A percentile compares a stretch with the other conserved stretches of the same genome.
Evolutionary conservation across 164 flowering plant species (phyloP).

Genomic region (grape (Vitis vinifera)): DNA sequence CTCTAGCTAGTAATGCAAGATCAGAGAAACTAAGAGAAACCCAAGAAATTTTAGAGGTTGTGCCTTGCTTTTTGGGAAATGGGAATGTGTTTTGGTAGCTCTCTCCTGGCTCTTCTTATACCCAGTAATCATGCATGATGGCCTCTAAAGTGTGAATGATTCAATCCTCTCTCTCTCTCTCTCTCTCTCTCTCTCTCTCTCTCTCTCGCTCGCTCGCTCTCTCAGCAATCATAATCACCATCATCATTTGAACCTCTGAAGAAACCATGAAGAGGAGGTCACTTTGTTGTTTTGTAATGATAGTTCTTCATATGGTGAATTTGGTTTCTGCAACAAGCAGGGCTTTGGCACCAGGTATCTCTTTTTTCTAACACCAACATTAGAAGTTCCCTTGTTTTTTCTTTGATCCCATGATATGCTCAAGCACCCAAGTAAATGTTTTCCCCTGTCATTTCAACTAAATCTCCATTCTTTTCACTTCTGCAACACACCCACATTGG

Average conservation of each 20-base stretch:
- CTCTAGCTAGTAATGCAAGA: slow-evolving; percentile 9
- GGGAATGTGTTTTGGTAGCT: background rate
- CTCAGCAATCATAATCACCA: slow-evolving; percentile 2
- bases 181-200: slow-evolving; percentile 1
- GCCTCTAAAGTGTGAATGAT: background rate
- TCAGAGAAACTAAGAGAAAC: background rate
- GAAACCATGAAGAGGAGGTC: slow-evolving; percentile 17
- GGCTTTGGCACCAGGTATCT: slow-evolving; percentile 26
- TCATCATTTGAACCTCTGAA: slow-evolving; percentile 13
- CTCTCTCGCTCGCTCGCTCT: slow-evolving; percentile 9
- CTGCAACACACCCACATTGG: no score
- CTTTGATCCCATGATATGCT: background rate
- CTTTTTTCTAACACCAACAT: slow-evolving; percentile 15
- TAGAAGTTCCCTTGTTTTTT: slow-evolving; percentile 15
- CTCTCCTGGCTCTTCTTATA: slow-evolving; percentile 11
- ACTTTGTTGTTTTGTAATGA: slow-evolving; percentile 16
- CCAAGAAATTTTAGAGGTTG: slow-evolving; percentile 11
- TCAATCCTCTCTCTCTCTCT: background rate
- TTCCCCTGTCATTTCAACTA: no score
- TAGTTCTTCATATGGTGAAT: slow-evolving; percentile 33
- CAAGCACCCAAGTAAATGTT: no score
- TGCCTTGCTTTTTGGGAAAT: slow-evolving; percentile 19
- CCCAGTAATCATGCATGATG: slow-evolving; percentile 13
- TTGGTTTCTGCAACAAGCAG: slow-evolving; percentile 43
- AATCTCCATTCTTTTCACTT: no score